Conservation (phyloP, 2,329 filamentous ascomycete species). For the Cadophora sp. region DNA sequence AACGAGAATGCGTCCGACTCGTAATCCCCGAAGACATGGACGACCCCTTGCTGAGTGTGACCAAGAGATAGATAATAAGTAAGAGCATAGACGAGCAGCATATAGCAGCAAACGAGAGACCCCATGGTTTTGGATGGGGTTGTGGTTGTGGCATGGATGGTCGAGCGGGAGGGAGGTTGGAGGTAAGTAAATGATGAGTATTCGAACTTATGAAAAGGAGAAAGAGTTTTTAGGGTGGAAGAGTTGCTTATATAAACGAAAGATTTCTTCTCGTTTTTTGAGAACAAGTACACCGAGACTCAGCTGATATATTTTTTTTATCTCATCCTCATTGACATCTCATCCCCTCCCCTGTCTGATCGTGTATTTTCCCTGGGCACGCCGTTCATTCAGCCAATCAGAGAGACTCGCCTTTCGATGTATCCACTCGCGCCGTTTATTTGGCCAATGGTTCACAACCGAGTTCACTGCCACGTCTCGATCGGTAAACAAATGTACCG, state of each 20-base stretch:
- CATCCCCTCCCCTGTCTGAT: background rate
- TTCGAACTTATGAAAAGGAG: no score
- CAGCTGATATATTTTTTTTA: background rate
- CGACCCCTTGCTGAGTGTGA: background rate
- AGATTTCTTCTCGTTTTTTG: no score
- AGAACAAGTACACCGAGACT: background rate
- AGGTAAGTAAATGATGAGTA: no score
- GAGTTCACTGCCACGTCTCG: no score
- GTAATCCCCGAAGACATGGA: background rate
- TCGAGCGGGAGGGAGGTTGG: background rate
- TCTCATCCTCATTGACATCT: background rate
- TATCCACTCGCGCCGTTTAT: background rate
- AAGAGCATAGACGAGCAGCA: conserved; percentile 12
- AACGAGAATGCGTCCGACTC: background rate
- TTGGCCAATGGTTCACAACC: background rate
- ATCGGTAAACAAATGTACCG: no score
- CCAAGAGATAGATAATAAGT: conserved; percentile 11
- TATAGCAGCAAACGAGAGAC: conserved; percentile 4
- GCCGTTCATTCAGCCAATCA: conserved; percentile 4
- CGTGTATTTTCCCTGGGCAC: background rate
- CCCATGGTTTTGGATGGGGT: background rate
- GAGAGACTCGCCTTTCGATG: background rate
- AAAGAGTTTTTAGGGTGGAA: no score
- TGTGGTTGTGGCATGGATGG: background rate
- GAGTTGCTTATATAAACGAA: no score